Percentiles rank a stretch among this genome's conserved stretches.
Evolutionary conservation across 768 basidiomycete genomes (phyloP).

Genomic region (Psilocybe azurescens): DNA sequence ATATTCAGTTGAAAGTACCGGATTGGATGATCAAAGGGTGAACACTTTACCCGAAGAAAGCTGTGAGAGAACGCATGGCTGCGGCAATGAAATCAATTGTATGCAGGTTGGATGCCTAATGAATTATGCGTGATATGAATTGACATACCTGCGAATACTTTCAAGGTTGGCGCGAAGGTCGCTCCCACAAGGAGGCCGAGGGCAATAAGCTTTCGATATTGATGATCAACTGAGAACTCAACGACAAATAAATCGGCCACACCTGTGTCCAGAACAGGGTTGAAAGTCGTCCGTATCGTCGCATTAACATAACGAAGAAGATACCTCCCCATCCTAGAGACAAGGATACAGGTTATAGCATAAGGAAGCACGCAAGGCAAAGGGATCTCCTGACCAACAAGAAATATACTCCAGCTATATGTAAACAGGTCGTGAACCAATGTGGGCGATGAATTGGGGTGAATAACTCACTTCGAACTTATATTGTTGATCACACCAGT

Average conservation of each 20-base stretch:
- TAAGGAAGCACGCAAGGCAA: constrained; percentile 9
- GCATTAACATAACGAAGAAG: constrained; percentile 68
- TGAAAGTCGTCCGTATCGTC: constrained; percentile 67
- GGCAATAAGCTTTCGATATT: constrained; percentile 8
- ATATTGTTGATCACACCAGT: constrained; percentile 63
- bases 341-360: background rate
- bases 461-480: constrained; percentile 53
- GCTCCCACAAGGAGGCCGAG: constrained; percentile 14
- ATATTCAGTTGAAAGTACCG: background rate
- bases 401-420: constrained; percentile 69
- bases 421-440: constrained; percentile 10
- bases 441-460: background rate
- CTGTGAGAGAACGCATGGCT: constrained; percentile 66
- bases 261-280: constrained; percentile 78
- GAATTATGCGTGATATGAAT: background rate
- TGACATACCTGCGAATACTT: constrained; percentile 50
- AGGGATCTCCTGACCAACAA: constrained; percentile 46
- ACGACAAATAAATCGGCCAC: constrained; percentile 10
- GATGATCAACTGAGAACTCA: background rate
- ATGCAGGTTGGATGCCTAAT: background rate
- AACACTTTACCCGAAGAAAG: constrained; percentile 54
- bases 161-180: constrained; percentile 40
- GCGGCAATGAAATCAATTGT: background rate
- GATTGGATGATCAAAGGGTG: background rate
- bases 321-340: constrained; percentile 61